Percentiles rank a stretch among this genome's conserved stretches.
Evolutionary conservation across 306 rosid genomes (phyloP).

Genomic region (Ochetophila trinervis): DNA sequence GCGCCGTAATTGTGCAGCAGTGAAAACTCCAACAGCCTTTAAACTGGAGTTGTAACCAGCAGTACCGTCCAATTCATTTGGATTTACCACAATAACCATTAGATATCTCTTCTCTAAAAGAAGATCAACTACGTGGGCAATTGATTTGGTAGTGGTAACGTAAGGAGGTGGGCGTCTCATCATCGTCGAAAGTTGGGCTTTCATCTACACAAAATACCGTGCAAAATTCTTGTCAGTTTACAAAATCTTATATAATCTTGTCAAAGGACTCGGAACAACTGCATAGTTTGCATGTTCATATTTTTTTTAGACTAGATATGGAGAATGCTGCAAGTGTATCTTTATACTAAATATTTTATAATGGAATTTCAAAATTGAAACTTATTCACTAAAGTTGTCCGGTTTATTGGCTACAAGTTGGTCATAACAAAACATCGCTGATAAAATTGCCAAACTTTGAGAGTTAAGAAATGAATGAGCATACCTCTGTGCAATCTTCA

Average conservation of each 20-base stretch:
- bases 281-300: no score
- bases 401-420: no score
- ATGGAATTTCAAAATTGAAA: no score
- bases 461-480: no score
- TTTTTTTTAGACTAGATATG: no score
- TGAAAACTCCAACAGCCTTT: constrained; percentile 72
- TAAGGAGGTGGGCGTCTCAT: constrained; percentile 76
- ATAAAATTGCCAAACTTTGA: no score
- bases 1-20: constrained; percentile 46
- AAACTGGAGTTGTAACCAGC: constrained; percentile 28
- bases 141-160: constrained; percentile 46
- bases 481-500: constrained; percentile 72
- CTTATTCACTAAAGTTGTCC: no score
- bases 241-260: no score
- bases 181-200: constrained; percentile 63
- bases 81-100: constrained; percentile 55
- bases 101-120: constrained; percentile 49
- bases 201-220: constrained; percentile 37
- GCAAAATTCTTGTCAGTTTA: background rate
- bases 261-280: no score
- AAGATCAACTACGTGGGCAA: constrained; percentile 64
- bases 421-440: no score
- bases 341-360: no score
- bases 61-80: constrained; percentile 33
- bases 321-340: no score